A percentile compares a stretch with the other conserved stretches of the same genome.
Conservation (phyloP, 495 filamentous ascomycete genomes). For the Mytilinidion resinicola region DNA sequence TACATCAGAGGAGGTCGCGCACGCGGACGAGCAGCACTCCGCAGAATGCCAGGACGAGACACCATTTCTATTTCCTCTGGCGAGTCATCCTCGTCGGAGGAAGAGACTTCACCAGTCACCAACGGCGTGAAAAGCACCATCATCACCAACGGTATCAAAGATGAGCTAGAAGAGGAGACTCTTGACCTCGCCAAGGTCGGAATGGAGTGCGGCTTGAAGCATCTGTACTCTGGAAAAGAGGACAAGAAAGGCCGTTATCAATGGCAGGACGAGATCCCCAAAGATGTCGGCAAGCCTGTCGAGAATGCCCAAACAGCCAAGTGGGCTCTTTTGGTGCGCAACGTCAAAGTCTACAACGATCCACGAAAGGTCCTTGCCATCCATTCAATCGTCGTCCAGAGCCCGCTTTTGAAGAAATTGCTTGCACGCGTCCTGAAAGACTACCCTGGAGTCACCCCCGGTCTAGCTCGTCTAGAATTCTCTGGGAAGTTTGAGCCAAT, state of each 20-base stretch:
- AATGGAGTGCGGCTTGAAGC: conserved; percentile 23
- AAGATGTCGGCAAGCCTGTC: conserved; percentile 43
- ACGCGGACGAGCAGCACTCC: too few relatives aligned
- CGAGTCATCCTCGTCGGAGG: conserved; percentile 2
- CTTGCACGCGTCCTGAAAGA: conserved; percentile 50
- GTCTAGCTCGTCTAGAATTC: conserved; percentile 55
- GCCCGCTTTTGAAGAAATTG: conserved; percentile 53
- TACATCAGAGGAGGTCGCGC: too few relatives aligned
- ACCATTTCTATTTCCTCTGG: not conserved
- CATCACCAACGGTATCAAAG: not conserved
- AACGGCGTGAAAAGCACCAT: conserved; percentile 3
- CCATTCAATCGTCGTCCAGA: conserved; percentile 60
- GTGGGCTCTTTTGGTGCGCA: conserved; percentile 49
- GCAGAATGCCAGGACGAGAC: not conserved
- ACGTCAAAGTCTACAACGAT: conserved; percentile 49
- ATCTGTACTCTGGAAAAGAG: conserved; percentile 35
- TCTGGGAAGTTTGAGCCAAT: conserved; percentile 55
- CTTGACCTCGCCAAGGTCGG: conserved; percentile 9
- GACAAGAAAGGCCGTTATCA: conserved; percentile 39
- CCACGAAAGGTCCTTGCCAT: conserved; percentile 55
- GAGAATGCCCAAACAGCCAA: conserved; percentile 48
- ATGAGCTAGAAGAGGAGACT: conserved; percentile 5
- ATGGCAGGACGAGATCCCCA: conserved; percentile 39
- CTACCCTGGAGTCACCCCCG: conserved; percentile 60
- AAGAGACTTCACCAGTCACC: conserved; percentile 3